Evolutionary conservation across 345 rosid species (phyloP), one percentile per base, ranked within the genome.

Genomic region (Clarkia xantiana): DNA sequence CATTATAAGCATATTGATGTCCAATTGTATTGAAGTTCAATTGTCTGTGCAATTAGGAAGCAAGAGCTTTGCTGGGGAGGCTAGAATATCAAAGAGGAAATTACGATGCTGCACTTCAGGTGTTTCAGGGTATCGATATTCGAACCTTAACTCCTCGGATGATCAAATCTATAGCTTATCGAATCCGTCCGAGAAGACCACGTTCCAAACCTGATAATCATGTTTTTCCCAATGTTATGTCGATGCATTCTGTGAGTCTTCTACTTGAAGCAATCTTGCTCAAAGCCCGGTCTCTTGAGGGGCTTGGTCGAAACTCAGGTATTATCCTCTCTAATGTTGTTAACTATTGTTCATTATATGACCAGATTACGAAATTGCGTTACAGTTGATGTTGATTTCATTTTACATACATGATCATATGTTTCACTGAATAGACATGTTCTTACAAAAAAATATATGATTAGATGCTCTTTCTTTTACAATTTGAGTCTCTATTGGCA

Each of bases 91-190:
- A 82, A 72, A 78, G 79, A 78, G 88, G 96, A 44, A 87, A 82
- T 61, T 87, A 76, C 51, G 95, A 80, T 62, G 99, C 94, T 16
- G 95, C 99, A 17, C 86, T 93, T 71, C 95, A 87, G 66, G 96
- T 93, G 23, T 82, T 87, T 62, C 95, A 70, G 53, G 95, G 96
- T 19, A 93, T 93, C 56, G 96, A 93, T 53, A 64, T 78, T 49
- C 76, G 53, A 58, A 68, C 62, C 53, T 80, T 87, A 57, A 62
- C 70, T 54, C 81, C 90, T 2, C 74, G 90, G 71, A 82, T 93
- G 72, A 67, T 52, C 15, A 71, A 55, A 53, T 87, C 96, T 45
- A 80, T 93, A 45, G 59, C 51, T 15, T 82, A 74, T 68, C 77
- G 80, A 69, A 77, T 67, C 45, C 77, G 70, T 41, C 81, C 63